Base-by-base conservation (phyloP, 2,329 filamentous ascomycete genomes). In the Fusarium sp. region DNA sequence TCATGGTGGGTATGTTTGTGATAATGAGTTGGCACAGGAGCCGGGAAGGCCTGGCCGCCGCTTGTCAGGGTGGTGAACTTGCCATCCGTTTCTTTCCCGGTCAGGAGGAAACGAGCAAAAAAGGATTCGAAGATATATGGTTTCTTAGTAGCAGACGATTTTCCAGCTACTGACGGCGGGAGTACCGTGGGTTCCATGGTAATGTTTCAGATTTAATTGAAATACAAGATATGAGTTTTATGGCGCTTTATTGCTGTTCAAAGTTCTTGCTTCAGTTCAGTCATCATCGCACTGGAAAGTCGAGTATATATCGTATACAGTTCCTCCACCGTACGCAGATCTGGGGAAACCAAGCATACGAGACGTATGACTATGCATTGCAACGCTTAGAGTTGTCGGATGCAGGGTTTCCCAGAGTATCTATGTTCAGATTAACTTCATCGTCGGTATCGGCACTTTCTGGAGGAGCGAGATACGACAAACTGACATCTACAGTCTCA, bases 141-240 rank as follows among this genome's bases (percentile, higher is more conserved):
- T 9, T 27, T 4, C 7, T 16, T n/a, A 16, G 23, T 25, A n/a
- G 14, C 3, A 21, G 19, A 5, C 2, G 10, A 8, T n/a, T n/a
- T 38, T 5, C 19, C 7, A 25, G 23, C 49, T 9, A 8, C 33
- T n/a, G 23, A 37, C 16, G 23, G 23, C 10, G 23, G 10, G 4
- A 52, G 18, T 10, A 21, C 10, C 4, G 21, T 27, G 7, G 14
- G 18, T 4, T 49, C n/a, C 8, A 19, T 23, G 4, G 5, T 14
- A 7, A 35, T 14, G 11, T 10, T 23, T 3, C 2, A 10, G 14
- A 7, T 15, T 11, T 7, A 7, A 21, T 9, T 31, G 1, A 35
- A 18, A 11, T 16, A 12, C 3, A 23, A 7, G 7, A 16, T 5
- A 4, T 25, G 9, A 15, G 2, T 10, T 25, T 23, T 10, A 23